Evolutionary conservation across 2,329 filamentous ascomycete species (phyloP).

Genomic region (Beauveria sp.): DNA sequence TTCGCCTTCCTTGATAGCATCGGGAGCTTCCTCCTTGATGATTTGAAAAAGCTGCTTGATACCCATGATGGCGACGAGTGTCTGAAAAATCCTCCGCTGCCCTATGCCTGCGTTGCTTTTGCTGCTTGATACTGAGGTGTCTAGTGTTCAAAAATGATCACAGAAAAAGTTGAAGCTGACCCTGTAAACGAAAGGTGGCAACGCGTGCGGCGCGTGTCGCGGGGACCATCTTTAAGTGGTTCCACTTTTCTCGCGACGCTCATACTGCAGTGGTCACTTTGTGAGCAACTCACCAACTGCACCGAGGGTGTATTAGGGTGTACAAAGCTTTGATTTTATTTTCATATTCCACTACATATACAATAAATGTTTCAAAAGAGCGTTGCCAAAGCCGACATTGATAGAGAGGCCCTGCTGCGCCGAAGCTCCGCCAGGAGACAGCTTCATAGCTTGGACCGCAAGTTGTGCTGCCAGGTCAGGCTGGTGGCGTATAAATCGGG

Average conservation of each 20-base stretch:
- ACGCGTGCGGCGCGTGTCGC: conserved; percentile 10
- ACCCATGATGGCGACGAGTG: conserved; percentile 39
- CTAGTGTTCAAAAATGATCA: neutral
- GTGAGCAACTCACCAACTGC: neutral
- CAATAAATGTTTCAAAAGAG: conserved; percentile 6
- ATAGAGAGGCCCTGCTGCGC: neutral
- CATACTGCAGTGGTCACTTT: conserved; percentile 1
- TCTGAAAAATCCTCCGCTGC: neutral
- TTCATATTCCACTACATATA: neutral
- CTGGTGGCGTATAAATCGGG: neutral
- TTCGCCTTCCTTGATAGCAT: conserved; percentile 90
- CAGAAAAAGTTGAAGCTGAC: neutral
- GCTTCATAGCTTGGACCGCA: conserved; percentile 1
- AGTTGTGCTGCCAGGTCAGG: conserved; percentile 6
- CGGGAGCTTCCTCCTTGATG: conserved; percentile 89
- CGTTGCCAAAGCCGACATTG: conserved; percentile 5
- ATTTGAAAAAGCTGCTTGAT: conserved; percentile 71
- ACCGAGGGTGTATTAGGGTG: neutral
- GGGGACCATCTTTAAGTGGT: conserved; percentile 13
- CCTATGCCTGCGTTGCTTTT: neutral
- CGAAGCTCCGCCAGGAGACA: conserved; percentile 2
- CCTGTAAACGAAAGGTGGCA: neutral
- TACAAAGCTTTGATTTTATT: neutral
- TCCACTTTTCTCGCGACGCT: conserved; percentile 13
- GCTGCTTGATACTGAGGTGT: neutral